Conservation (phyloP, 495 filamentous ascomycete species). For the Annulohypoxylon maeteangense region DNA sequence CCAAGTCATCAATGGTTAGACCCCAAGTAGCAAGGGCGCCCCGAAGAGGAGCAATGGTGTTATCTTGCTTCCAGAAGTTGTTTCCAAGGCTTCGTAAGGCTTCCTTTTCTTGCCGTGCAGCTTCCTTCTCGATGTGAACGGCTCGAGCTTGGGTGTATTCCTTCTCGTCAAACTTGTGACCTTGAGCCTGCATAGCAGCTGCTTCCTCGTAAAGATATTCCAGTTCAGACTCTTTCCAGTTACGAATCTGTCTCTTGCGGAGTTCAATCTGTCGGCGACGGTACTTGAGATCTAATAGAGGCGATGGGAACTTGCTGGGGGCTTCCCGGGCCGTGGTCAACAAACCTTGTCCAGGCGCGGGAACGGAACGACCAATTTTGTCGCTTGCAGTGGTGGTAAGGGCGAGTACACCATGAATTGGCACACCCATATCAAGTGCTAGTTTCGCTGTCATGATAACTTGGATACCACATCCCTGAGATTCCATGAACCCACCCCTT, state of each 20-base stretch:
- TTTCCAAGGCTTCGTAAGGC: slow-evolving; percentile 91
- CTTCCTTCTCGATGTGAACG: slow-evolving; percentile 88
- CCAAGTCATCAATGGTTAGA: slow-evolving; percentile 95
- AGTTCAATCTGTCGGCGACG: slow-evolving; percentile 93
- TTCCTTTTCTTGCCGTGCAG: slow-evolving; percentile 88
- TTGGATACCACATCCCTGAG: slow-evolving; percentile 97
- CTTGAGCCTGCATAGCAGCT: slow-evolving; percentile 87
- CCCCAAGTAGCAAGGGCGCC: slow-evolving; percentile 97
- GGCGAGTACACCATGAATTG: slow-evolving; percentile 94
- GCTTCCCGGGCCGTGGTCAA: slow-evolving; percentile 97
- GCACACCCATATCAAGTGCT: slow-evolving; percentile 97
- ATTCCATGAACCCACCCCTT: slow-evolving; percentile 98
- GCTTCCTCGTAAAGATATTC: slow-evolving; percentile 92
- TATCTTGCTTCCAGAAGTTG: slow-evolving; percentile 97
- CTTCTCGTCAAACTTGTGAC: slow-evolving; percentile 74
- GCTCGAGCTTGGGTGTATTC: slow-evolving; percentile 90
- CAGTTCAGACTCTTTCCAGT: slow-evolving; percentile 95
- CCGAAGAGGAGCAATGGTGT: slow-evolving; percentile 91
- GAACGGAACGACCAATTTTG: slow-evolving; percentile 97
- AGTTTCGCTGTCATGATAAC: slow-evolving; percentile 98
- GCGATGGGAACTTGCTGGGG: slow-evolving; percentile 89
- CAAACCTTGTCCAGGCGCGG: slow-evolving; percentile 95
- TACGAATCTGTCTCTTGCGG: slow-evolving; percentile 88
- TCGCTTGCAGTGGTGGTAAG: slow-evolving; percentile 97
- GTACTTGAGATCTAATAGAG: slow-evolving; percentile 96